These are phyloP conservation scores for Diplogelasinospora grovesii DNA, from an alignment of 495 filamentous ascomycete species.

Conservation along the genomic window DNA sequence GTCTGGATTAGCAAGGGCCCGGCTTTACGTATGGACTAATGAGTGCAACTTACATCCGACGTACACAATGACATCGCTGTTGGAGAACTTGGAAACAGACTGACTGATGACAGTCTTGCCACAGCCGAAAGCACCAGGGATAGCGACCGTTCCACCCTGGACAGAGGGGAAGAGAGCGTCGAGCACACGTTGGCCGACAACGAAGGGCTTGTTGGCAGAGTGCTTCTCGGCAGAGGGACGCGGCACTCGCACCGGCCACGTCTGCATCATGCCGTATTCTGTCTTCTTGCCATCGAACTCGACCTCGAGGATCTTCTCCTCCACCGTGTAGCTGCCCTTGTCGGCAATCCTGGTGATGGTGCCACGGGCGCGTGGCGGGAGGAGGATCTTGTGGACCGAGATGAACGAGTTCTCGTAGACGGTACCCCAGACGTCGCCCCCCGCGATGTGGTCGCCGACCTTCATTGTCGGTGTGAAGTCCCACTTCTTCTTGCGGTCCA, in stretches of 20 bases:
- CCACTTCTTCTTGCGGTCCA: constrained; percentile 88
- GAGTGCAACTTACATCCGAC: no score
- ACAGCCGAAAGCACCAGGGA: constrained; percentile 97
- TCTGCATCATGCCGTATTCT: constrained; percentile 94
- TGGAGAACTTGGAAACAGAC: constrained; percentile 98
- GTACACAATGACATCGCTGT: constrained; percentile 98
- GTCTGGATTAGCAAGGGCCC: no score
- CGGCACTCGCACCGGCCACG: constrained; percentile 97
- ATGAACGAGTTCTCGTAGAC: constrained; percentile 96
- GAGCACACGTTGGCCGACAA: constrained; percentile 93
- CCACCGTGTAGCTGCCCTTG: constrained; percentile 88
- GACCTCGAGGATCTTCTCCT: constrained; percentile 88
- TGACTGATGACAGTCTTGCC: constrained; percentile 99
- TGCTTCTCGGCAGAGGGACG: constrained; percentile 86
- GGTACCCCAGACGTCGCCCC: constrained; percentile 88
- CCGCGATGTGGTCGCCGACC: constrained; percentile 93
- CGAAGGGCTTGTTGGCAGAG: constrained; percentile 77
- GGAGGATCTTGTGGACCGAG: constrained; percentile 86
- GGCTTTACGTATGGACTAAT: no score
- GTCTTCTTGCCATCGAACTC: constrained; percentile 96
- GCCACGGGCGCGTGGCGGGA: constrained; percentile 86
- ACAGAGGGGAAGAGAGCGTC: constrained; percentile 98
- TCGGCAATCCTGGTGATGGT: constrained; percentile 85
- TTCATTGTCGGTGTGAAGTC: constrained; percentile 87
- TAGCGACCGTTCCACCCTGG: constrained; percentile 94